These are phyloP conservation scores for Leccinum solheimii DNA, from an alignment of 1,284 basidiomycete species.

Conservation along the genomic window DNA sequence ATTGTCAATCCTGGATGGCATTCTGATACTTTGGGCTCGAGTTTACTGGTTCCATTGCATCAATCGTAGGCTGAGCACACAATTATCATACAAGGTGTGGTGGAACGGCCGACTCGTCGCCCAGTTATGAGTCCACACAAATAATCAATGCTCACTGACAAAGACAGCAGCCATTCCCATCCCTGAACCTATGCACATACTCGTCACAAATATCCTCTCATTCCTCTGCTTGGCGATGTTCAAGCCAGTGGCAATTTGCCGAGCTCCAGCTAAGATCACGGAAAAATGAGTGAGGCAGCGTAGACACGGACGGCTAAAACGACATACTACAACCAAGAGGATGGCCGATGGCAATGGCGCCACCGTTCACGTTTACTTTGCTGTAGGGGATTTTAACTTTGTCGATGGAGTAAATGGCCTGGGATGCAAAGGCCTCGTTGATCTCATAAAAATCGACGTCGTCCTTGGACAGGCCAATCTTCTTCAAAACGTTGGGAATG, in stretches of 20 bases:
- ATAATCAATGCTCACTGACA: conserved; percentile 73
- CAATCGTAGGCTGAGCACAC: not conserved
- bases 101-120: not conserved
- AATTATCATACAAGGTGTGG: not conserved
- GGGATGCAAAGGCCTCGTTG: conserved; percentile 93
- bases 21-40: not conserved
- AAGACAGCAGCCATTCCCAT: conserved; percentile 89
- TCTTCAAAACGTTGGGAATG: conserved; percentile 79
- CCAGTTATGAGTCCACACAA: not conserved
- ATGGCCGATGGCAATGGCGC: conserved; percentile 89
- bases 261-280: conserved; percentile 65
- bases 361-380: conserved; percentile 87
- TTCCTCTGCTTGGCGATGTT: conserved; percentile 79
- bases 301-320: conserved; percentile 13
- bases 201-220: conserved; percentile 81
- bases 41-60: not conserved
- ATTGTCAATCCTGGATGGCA: not conserved
- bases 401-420: conserved; percentile 80
- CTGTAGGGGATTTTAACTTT: conserved; percentile 74
- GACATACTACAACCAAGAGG: conserved; percentile 76
- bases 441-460: conserved; percentile 95
- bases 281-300: conserved; percentile 6
- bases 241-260: conserved; percentile 86
- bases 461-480: conserved; percentile 67
- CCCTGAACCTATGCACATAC: conserved; percentile 94